These are phyloP conservation scores for Cylindrotheca closterium DNA, from an alignment of 108 stramenopile species.

Conservation along the genomic window DNA sequence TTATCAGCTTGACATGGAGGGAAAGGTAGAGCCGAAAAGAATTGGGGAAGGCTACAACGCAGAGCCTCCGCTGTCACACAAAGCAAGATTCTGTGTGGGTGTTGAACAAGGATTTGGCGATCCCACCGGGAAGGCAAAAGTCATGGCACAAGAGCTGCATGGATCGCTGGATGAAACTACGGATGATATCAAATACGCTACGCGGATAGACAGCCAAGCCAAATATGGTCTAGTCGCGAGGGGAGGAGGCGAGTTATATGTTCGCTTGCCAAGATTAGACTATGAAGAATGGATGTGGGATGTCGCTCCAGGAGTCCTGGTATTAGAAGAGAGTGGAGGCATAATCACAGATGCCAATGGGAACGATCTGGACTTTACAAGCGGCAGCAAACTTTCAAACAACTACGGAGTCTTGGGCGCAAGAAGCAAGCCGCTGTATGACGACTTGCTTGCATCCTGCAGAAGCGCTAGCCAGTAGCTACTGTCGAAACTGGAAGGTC, in stretches of 20 bases:
- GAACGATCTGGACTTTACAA: conserved; percentile 60
- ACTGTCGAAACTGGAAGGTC: too few relatives aligned
- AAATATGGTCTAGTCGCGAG: conserved; percentile 80
- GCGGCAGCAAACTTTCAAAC: conserved; percentile 51
- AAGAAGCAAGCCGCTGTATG: conserved; percentile 49
- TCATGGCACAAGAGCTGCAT: conserved; percentile 52
- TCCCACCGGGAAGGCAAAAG: conserved; percentile 38
- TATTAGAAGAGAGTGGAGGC: conserved; percentile 80
- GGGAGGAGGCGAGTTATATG: conserved; percentile 64
- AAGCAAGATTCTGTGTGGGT: conserved; percentile 61
- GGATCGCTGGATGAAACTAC: conserved; percentile 37
- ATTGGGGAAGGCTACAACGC: not conserved
- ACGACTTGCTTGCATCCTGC: conserved; percentile 46
- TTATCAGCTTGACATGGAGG: conserved; percentile 51
- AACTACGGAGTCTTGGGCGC: conserved; percentile 47
- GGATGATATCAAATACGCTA: conserved; percentile 45
- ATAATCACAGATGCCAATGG: conserved; percentile 71
- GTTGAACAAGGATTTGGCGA: conserved; percentile 66
- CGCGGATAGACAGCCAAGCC: conserved; percentile 76
- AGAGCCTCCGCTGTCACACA: conserved; percentile 1
- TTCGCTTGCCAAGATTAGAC: conserved; percentile 61
- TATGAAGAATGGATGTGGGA: conserved; percentile 90
- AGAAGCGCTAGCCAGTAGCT: not conserved
- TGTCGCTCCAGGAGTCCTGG: conserved; percentile 69
- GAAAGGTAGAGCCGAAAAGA: not conserved